Conservation (phyloP, 257 asterid species). For the Capsicum baccatum region DNA sequence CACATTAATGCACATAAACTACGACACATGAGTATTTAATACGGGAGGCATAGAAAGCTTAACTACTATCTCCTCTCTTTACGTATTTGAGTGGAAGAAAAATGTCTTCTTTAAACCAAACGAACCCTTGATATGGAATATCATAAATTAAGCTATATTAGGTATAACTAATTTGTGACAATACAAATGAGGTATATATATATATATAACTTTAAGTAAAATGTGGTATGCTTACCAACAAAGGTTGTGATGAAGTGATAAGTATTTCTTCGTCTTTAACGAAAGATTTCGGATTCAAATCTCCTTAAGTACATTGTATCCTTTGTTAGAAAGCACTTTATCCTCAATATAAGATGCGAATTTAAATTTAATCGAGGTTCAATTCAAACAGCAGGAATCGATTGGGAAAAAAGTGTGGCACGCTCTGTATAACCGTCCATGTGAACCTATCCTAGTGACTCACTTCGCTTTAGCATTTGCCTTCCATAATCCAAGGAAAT, state of each 20-base stretch:
- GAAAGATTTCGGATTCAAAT: too few relatives aligned
- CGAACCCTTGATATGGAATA: neutral
- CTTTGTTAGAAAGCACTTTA: too few relatives aligned
- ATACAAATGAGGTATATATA: neutral
- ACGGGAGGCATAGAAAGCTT: too few relatives aligned
- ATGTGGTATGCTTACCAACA: neutral
- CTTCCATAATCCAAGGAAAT: neutral
- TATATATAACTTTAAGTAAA: neutral
- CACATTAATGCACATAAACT: too few relatives aligned
- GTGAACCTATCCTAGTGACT: neutral
- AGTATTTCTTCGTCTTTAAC: too few relatives aligned
- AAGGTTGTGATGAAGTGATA: too few relatives aligned
- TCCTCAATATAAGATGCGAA: too few relatives aligned
- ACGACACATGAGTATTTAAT: too few relatives aligned
- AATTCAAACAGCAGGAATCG: too few relatives aligned
- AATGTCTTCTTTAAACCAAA: neutral
- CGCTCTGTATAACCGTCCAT: neutral
- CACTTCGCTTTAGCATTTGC: neutral
- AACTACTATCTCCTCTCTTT: neutral
- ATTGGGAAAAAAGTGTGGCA: neutral
- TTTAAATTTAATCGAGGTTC: too few relatives aligned
- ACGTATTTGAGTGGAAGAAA: neutral
- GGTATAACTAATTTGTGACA: neutral
- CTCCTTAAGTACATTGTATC: too few relatives aligned
- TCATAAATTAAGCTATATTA: too few relatives aligned